Base-by-base conservation (phyloP, 2,329 filamentous ascomycete genomes). In the Blastomyces gilchristii region DNA sequence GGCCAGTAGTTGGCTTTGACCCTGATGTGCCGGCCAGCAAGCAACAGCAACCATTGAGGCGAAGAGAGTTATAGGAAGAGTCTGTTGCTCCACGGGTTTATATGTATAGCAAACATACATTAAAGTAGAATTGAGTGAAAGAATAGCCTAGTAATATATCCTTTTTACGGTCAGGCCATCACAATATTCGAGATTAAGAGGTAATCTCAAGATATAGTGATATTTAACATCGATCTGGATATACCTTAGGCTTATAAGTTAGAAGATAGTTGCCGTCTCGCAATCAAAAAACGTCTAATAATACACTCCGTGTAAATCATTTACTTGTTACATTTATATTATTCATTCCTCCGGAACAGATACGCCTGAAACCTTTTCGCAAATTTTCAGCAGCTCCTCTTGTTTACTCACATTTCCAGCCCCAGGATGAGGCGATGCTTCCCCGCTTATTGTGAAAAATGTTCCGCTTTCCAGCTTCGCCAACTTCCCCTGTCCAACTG, bases 361-460 rank as follows among this genome's bases (percentile, higher is more conserved):
- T 25, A 70, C 66, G 18, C 69, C 69, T 14, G 70, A 71, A 16
- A 71, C 69, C 53, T 70, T 66, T 58, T 64, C 62, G 57, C 69
- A 71, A 63, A 70, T 66, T 22, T 61, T 64, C 64, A 72, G 63
- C 41, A 72, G 50, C 60, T 72, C 68, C 63, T 72, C 70, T 64
- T 72, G 70, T 62, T 71, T 71, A 5, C 41, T 63, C 43, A 71
- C 68, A 66, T 70, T 68, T 7, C 62, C 66, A 50, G 71, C 70
- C 5, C 68, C 71, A 11, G 68, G 64, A 63, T 72, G 67, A 9
- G 68, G 52, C 9, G 67, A 63, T 56, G 68, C 67, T 34, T 65
- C 66, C 0, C 71, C 71, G 0, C 66, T 54, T 2, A 68, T 66
- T 3, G 70, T 71, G 2, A 66, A 66, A 49, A 68, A 68, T 16